These are phyloP conservation scores for Porphyrellus sp. DNA, from an alignment of 1,284 basidiomycete species.

Conservation along the genomic window DNA sequence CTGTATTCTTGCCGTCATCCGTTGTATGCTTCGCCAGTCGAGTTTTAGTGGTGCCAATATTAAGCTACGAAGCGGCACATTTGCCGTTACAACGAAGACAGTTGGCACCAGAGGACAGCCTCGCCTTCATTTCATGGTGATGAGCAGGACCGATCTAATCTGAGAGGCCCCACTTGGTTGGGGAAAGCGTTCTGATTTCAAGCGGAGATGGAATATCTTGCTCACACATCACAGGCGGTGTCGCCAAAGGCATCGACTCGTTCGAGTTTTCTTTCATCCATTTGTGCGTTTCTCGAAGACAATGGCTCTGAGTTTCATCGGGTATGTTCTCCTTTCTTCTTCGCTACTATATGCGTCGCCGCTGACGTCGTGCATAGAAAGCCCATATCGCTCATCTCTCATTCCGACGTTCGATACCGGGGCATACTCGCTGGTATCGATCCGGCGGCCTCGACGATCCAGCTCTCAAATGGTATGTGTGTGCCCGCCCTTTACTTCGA, in stretches of 20 bases:
- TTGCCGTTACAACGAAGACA: neutral
- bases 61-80: neutral
- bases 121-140: neutral
- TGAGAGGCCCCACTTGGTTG: too few relatives aligned
- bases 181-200: slow-evolving; percentile 10
- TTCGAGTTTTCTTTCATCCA: slow-evolving; percentile 20
- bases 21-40: neutral
- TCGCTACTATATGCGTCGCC: neutral
- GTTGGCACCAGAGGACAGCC: too few relatives aligned
- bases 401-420: slow-evolving; percentile 87
- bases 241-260: slow-evolving; percentile 11
- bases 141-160: neutral
- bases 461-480: slow-evolving; percentile 75
- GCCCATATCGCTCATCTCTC: slow-evolving; percentile 86
- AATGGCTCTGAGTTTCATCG: slow-evolving; percentile 74
- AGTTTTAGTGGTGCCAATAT: neutral
- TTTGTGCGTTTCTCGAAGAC: slow-evolving; percentile 13
- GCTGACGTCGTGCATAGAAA: slow-evolving; percentile 48
- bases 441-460: slow-evolving; percentile 78
- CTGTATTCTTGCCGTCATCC: slow-evolving; percentile 8
- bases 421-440: slow-evolving; percentile 85
- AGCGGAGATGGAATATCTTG: slow-evolving; percentile 26
- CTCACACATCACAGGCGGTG: slow-evolving; percentile 8
- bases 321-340: slow-evolving; percentile 39
- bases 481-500: neutral